phyloP scores from a whole-genome alignment of 2,329 filamentous ascomycete genomes.

The Diplodia intermedia region DNA sequence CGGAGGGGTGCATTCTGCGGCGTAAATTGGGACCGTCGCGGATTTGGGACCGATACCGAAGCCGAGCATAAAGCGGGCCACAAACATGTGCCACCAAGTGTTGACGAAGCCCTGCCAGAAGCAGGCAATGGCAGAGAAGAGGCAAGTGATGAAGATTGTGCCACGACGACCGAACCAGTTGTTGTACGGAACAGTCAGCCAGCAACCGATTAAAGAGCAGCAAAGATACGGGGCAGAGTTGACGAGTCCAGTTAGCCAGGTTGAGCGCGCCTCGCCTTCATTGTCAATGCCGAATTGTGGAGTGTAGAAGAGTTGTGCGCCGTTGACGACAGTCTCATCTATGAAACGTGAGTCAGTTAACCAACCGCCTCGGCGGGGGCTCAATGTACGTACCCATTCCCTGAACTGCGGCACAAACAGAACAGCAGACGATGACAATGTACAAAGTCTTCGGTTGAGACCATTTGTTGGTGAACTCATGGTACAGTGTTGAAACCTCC shows the following conservation, averaged over 20 bases:
- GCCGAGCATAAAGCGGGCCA: conserved; percentile 74
- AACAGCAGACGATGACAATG: conserved; percentile 69
- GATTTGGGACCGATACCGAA: conserved; percentile 80
- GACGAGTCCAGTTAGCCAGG: conserved; percentile 67
- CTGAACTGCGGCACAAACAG: conserved; percentile 72
- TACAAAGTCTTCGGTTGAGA: conserved; percentile 71
- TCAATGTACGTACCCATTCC: conserved; percentile 62
- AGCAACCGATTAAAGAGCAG: conserved; percentile 73
- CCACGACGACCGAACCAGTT: conserved; percentile 72
- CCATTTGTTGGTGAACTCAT: conserved; percentile 72
- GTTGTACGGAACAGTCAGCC: conserved; percentile 77
- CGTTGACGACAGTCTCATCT: conserved; percentile 74
- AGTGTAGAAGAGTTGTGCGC: conserved; percentile 71
- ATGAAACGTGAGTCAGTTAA: conserved; percentile 22
- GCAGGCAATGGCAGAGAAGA: conserved; percentile 67
- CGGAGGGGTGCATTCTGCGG: conserved; percentile 75
- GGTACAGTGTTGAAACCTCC: conserved; percentile 64
- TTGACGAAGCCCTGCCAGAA: conserved; percentile 71
- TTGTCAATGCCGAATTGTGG: conserved; percentile 64
- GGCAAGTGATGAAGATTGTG: conserved; percentile 77
- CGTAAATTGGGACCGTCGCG: conserved; percentile 77
- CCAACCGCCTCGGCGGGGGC: neutral
- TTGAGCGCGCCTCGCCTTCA: conserved; percentile 52
- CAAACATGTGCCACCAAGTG: conserved; percentile 74
- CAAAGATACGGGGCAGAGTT: conserved; percentile 70